Evolutionary conservation across 73 alveolate species (phyloP), one percentile per base, ranked within the genome.

Genomic region (Effrenium voratum): DNA sequence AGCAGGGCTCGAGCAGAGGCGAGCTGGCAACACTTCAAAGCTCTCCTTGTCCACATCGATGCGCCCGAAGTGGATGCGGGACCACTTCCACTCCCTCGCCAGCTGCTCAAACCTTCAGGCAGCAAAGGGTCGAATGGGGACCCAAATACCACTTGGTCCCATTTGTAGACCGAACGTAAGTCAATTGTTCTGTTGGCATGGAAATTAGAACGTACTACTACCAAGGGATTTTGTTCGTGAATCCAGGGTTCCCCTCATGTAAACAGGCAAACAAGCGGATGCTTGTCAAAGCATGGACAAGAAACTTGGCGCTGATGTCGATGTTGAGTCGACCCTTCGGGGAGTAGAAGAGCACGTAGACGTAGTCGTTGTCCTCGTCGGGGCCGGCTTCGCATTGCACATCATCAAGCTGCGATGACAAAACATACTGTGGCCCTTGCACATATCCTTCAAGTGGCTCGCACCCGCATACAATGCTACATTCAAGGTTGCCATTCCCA

Each of bases 51-150:
- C 95, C 12, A 88, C 95, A 32, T 88, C 95, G 83, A 88, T 88
- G 72, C 95, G 95, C 36, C 95, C 95, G 34, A 88, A 88, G 26
- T 88, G 95, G 84, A 88, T 88, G 15, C 95, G 95, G 43, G 95
- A 88, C 95, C 95, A 88, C 85, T 88, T 88, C 95, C 95, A 88
- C 84, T 88, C 95, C 12, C 85, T 40, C 28, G 95, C 95, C 95
- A 88, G 84, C 55, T 88, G 95, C 72, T 88, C 95, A 32, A 88
- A 72, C 82, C n/a, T n/a, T n/a, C n/a, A n/a, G n/a, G n/a, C n/a
- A n/a, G n/a, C n/a, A n/a, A n/a, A n/a, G n/a, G n/a, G n/a, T n/a
- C n/a, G n/a, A n/a, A n/a, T n/a, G n/a, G n/a, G n/a, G n/a, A n/a
- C n/a, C n/a, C n/a, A n/a, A n/a, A n/a, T n/a, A n/a, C n/a, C n/a